Percentiles rank a stretch among this genome's conserved stretches.
phyloP scores from a whole-genome alignment of 305 asterid genomes.

The Rubia balearica region DNA sequence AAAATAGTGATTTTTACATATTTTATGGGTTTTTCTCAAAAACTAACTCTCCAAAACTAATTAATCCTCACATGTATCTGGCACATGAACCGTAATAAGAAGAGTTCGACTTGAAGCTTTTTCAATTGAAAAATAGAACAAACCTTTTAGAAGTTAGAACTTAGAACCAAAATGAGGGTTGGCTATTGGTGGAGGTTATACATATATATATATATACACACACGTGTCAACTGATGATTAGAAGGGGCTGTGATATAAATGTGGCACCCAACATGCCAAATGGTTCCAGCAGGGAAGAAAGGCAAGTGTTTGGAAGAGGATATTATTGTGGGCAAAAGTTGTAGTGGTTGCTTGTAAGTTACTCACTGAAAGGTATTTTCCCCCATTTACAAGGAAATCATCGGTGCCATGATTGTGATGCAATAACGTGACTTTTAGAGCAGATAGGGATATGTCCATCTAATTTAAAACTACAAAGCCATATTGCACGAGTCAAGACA shows the following conservation, averaged over 20 bases:
- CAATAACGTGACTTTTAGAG: slow-evolving; percentile 6
- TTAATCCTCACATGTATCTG: no score
- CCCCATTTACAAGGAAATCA: background rate
- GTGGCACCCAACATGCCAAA: slow-evolving; percentile 12
- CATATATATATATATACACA: no score
- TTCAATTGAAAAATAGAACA: no score
- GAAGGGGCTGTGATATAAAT: background rate
- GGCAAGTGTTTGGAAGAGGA: background rate
- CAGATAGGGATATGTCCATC: background rate
- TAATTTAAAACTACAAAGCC: background rate
- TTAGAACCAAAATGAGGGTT: no score
- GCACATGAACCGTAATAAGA: no score
- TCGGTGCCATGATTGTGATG: slow-evolving; percentile 7
- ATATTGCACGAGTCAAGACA: background rate
- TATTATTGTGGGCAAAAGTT: background rate
- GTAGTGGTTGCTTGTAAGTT: slow-evolving; percentile 18
- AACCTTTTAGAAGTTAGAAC: no score
- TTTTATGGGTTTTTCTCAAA: no score
- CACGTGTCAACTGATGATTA: slow-evolving; percentile 9
- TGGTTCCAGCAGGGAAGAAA: slow-evolving; percentile 14
- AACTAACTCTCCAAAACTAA: no score
- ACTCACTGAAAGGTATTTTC: slow-evolving; percentile 14
- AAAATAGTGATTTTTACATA: no score
- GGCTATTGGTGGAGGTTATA: no score
- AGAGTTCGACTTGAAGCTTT: no score